phyloP scores from a whole-genome alignment of 805 yeast species.

The Saccharomycopsis sp. region DNA sequence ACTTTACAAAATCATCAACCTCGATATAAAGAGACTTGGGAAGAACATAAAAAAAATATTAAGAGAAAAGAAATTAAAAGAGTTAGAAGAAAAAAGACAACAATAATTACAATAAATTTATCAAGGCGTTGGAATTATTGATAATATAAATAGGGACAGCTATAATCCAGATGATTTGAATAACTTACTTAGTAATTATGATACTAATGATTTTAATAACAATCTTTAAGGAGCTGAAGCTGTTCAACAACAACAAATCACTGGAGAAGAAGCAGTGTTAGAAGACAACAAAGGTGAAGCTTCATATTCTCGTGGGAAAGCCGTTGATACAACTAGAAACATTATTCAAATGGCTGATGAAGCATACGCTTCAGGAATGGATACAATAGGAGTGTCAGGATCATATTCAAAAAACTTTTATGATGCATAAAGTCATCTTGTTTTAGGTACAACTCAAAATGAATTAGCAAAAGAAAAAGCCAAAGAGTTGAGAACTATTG shows the following conservation, averaged over 20 bases:
- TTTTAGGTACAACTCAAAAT: slow-evolving; percentile 72
- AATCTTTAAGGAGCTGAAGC: not conserved
- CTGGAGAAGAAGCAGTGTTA: slow-evolving; percentile 54
- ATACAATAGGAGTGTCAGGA: slow-evolving; percentile 86
- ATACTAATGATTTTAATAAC: slow-evolving; percentile 11
- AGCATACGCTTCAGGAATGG: slow-evolving; percentile 64
- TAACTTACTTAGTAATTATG: no score
- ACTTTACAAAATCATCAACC: no score
- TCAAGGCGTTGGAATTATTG: no score
- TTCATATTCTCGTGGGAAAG: slow-evolving; percentile 75
- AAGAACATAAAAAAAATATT: slow-evolving; percentile 13
- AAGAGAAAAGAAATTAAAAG: slow-evolving; percentile 5
- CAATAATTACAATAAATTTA: not conserved
- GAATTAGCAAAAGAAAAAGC: slow-evolving; percentile 77
- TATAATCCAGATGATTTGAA: slow-evolving; percentile 18
- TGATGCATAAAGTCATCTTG: slow-evolving; percentile 66
- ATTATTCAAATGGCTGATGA: slow-evolving; percentile 63
- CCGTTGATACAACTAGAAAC: slow-evolving; percentile 76
- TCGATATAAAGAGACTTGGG: slow-evolving; percentile 13
- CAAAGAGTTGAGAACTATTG: slow-evolving; percentile 46
- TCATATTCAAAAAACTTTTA: slow-evolving; percentile 81
- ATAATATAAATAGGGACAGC: slow-evolving; percentile 3
- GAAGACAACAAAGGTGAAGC: slow-evolving; percentile 78
- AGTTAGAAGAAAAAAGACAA: not conserved
- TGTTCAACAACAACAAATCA: slow-evolving; percentile 20